Conservation (phyloP, 225 moss, liverwort and hornwort genomes). For the Pseudisothecium myosuroides region DNA sequence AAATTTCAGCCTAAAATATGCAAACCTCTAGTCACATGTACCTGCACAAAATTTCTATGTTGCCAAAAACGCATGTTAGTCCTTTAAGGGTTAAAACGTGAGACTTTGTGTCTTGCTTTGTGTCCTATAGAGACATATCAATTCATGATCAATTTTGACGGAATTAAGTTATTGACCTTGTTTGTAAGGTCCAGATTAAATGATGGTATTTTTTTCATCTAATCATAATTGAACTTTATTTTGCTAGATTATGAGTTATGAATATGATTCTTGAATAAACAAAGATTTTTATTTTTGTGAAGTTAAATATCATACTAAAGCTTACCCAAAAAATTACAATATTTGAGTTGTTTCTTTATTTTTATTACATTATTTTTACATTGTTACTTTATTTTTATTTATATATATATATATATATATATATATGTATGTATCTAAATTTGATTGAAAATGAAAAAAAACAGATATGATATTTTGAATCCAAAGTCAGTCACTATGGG, state of each 20-base stretch:
- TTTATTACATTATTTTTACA: no score
- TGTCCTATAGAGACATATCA: not conserved
- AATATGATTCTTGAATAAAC: no score
- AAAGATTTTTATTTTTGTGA: no score
- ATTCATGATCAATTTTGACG: not conserved
- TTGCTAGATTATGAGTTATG: not conserved
- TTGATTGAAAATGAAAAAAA: not conserved
- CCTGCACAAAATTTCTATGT: no score
- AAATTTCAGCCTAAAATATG: no score
- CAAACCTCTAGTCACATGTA: no score
- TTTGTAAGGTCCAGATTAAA: not conserved
- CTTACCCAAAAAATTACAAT: no score
- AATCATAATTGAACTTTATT: not conserved
- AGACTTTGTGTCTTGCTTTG: not conserved
- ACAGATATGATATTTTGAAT: not conserved
- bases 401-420: no score
- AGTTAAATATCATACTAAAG: not conserved
- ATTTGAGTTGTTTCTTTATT: not conserved
- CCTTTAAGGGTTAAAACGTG: no score
- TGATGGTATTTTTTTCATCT: not conserved
- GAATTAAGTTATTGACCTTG: not conserved
- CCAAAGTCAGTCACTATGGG: not conserved
- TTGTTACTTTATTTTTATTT: no score
- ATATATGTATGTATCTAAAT: fast-evolving
- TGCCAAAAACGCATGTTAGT: no score